These are phyloP conservation scores for Exophiala oligosperma DNA, from an alignment of 2,329 filamentous ascomycete genomes.

Conservation along the genomic window DNA sequence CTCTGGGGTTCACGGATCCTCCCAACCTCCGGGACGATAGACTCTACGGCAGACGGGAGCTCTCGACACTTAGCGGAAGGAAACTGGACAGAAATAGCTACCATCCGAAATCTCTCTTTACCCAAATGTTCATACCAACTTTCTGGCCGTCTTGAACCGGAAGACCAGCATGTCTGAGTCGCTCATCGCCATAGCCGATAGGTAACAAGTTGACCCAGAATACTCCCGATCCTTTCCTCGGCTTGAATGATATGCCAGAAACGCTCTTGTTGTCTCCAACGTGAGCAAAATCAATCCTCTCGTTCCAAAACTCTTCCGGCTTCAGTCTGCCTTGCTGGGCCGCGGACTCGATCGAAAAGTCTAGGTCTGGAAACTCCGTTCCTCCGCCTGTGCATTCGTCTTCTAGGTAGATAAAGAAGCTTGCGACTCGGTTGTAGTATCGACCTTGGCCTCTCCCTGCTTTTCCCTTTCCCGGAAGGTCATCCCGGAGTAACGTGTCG, in stretches of 20 bases:
- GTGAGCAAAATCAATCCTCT: conserved; percentile 55
- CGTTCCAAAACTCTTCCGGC: conserved; percentile 52
- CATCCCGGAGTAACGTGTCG: background rate
- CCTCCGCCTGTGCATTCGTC: conserved; percentile 58
- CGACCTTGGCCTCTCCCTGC: background rate
- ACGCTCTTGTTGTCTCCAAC: conserved; percentile 16
- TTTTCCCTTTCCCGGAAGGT: conserved; percentile 18
- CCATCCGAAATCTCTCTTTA: conserved; percentile 1
- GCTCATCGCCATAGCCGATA: conserved; percentile 57
- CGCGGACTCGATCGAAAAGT: background rate
- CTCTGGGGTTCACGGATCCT: too few relatives aligned
- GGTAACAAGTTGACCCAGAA: conserved; percentile 62
- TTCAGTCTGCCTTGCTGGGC: conserved; percentile 36
- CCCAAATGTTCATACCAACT: conserved; percentile 64
- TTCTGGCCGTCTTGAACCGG: conserved; percentile 58
- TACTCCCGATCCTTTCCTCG: conserved; percentile 58
- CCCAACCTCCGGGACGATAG: too few relatives aligned
- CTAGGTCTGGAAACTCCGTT: conserved; percentile 59
- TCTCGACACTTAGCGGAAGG: too few relatives aligned
- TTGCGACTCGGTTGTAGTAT: conserved; percentile 48
- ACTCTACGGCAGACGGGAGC: too few relatives aligned
- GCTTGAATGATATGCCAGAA: conserved; percentile 57
- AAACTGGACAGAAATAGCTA: background rate
- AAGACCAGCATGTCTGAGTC: conserved; percentile 63
- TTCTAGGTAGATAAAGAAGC: conserved; percentile 63